These are phyloP conservation scores for Acacia concinna DNA, from an alignment of 331 rosid species.

Conservation along the genomic window DNA sequence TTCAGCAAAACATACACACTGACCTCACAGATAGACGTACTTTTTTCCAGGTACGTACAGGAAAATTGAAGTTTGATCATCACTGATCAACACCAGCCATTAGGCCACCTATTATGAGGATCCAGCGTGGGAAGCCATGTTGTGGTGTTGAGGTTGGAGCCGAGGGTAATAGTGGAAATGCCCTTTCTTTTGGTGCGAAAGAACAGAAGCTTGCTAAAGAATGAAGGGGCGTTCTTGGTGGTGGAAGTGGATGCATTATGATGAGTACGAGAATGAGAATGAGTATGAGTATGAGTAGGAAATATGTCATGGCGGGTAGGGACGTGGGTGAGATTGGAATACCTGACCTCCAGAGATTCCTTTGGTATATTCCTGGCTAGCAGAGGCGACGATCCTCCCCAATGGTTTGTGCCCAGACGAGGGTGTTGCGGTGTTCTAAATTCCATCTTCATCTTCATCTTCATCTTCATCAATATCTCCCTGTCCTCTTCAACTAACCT, in stretches of 20 bases:
- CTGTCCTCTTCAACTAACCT: no score
- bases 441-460: constrained; percentile 8
- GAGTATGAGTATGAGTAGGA: constrained; percentile 30
- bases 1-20: no score
- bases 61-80: no score
- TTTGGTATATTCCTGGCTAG: constrained; percentile 66
- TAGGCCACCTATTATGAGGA: constrained; percentile 64
- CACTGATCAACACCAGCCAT: constrained; percentile 74
- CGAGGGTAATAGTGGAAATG: neutral
- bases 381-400: constrained; percentile 92
- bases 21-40: no score
- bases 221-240: neutral
- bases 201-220: constrained; percentile 30
- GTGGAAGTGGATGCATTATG: constrained; percentile 1
- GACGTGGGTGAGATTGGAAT: constrained; percentile 48
- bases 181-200: constrained; percentile 26
- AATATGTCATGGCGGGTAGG: constrained; percentile 50
- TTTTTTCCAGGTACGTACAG: no score
- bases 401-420: constrained; percentile 53
- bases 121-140: constrained; percentile 51
- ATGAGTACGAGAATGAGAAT: neutral
- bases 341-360: constrained; percentile 65
- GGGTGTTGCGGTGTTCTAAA: constrained; percentile 86
- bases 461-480: no score
- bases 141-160: constrained; percentile 30